Base-by-base conservation (phyloP, 2,329 filamentous ascomycete species). In the Lasiodiplodia theobromae region DNA sequence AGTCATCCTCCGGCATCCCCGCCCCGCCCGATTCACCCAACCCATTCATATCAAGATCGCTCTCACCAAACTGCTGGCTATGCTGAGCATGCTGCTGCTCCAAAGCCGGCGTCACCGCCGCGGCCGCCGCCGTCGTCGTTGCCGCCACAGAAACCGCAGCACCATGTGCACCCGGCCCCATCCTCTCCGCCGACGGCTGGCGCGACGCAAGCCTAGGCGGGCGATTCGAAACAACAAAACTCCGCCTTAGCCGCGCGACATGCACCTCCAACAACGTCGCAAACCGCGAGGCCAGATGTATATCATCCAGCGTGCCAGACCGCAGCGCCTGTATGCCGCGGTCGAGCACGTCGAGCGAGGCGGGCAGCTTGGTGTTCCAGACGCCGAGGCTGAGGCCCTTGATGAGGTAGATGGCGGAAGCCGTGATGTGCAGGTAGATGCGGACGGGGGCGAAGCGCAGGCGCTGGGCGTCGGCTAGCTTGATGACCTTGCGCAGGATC, bases 321-420 rank as follows among this genome's bases (percentile, higher is more conserved):
- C 83, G 78, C 62, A 86, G 74, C 7, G 83, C 83, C 28, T 81
- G 78, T 49, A 86, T 86, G 62, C 82, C 82, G 18, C 79, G 79
- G 49, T 85, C 82, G 0, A 86, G 77, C 2, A 84, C 79, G 66
- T 85, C 81, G 0, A 86, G 77, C 0, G 82, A 84, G 37, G 82
- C 81, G 65, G 82, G 81, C 6, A 86, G 74, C 57, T 85, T 85
- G 6, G 83, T 80, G 68, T 85, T 83, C 2, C 83, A 79, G 1
- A 83, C 81, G 0, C 84, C 84, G 47, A 86, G 66, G 68, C 84
- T 86, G 16, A 86, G 72, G 0, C 83, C 84, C 72, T 83, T 83
- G 72, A 87, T 82, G 3, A 87, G 76, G 68, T 87, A 86, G 5
- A 88, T 86, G 0, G 86, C 87, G 0, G 84, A 84, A 2, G 84